Evolutionary conservation across 1,284 basidiomycete species (phyloP).

Genomic region (Cryptococcus deneoformans): DNA sequence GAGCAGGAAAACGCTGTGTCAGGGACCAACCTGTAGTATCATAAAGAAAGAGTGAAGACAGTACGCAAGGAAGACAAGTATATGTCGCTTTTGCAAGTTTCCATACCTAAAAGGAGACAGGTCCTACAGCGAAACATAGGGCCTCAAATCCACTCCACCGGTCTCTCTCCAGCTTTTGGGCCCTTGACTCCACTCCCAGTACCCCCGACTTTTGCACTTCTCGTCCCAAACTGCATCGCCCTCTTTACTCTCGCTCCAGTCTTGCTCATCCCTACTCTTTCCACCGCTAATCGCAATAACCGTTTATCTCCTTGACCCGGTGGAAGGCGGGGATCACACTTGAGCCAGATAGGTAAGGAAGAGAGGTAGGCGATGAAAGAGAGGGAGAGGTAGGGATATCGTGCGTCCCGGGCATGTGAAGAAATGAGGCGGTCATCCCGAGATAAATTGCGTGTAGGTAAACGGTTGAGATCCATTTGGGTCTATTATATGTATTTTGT

Average conservation of each 20-base stretch:
- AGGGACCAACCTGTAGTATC: no score
- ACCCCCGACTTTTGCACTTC: constrained; percentile 76
- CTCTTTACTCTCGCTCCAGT: constrained; percentile 75
- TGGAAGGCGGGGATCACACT: constrained; percentile 61
- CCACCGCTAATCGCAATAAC: constrained; percentile 68
- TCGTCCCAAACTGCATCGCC: constrained; percentile 96
- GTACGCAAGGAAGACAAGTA: no score
- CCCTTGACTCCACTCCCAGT: constrained; percentile 18
- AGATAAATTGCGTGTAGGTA: constrained; percentile 86
- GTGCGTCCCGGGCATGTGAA: constrained; percentile 80
- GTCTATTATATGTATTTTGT: constrained; percentile 44
- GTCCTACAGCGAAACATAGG: no score
- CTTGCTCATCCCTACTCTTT: constrained; percentile 63
- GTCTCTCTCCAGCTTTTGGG: constrained; percentile 22
- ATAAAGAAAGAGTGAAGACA: no score
- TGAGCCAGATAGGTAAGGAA: constrained; percentile 69
- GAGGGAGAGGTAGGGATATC: constrained; percentile 87
- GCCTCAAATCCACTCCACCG: neutral
- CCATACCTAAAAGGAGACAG: no score
- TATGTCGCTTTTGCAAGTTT: no score
- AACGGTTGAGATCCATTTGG: constrained; percentile 86
- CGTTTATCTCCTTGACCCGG: constrained; percentile 82
- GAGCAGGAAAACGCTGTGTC: no score
- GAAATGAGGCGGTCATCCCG: constrained; percentile 95
- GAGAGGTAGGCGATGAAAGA: constrained; percentile 71